Evolutionary conservation across 352 stramenopile species (phyloP).

Genomic region (Globisporangium radiosum): DNA sequence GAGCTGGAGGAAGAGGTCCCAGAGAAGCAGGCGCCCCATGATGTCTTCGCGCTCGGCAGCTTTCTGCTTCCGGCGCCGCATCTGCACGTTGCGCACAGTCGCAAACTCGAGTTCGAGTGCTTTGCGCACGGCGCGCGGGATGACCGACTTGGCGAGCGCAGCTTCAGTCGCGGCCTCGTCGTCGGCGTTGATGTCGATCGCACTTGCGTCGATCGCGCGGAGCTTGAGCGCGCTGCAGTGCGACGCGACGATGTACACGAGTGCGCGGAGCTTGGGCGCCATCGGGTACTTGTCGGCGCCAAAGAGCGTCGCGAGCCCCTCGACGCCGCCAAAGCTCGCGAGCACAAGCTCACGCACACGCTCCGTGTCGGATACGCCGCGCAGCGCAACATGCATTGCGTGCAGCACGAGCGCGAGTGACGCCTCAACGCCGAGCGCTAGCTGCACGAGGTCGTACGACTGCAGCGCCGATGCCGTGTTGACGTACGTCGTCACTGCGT

Average conservation of each 20-base stretch:
- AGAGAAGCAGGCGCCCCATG: slow-evolving; percentile 52
- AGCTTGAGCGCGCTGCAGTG: slow-evolving; percentile 40
- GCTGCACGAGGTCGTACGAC: slow-evolving; percentile 47
- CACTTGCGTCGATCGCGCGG: slow-evolving; percentile 25
- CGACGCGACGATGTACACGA: slow-evolving; percentile 59
- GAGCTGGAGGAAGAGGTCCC: slow-evolving; percentile 79
- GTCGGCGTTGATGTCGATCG: slow-evolving; percentile 75
- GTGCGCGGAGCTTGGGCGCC: slow-evolving; percentile 35
- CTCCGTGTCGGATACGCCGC: slow-evolving; percentile 32
- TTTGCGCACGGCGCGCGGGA: slow-evolving; percentile 56
- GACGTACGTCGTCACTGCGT: slow-evolving; percentile 54
- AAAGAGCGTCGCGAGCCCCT: slow-evolving; percentile 55
- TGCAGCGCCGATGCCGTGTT: slow-evolving; percentile 22
- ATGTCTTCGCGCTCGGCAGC: slow-evolving; percentile 47
- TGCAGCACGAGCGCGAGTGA: slow-evolving; percentile 30
- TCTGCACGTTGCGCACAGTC: slow-evolving; percentile 24
- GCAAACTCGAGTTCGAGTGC: slow-evolving; percentile 50
- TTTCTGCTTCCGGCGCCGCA: slow-evolving; percentile 46
- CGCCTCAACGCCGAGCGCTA: slow-evolving; percentile 43
- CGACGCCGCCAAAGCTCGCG: slow-evolving; percentile 52
- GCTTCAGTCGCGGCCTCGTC: slow-evolving; percentile 71
- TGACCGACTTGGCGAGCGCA: slow-evolving; percentile 49
- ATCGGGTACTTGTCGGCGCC: slow-evolving; percentile 45
- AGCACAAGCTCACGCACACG: slow-evolving; percentile 47
- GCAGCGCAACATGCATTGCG: slow-evolving; percentile 34